Evolutionary conservation across 495 filamentous ascomycete species (phyloP).

Genomic region (Xylaria scruposa): DNA sequence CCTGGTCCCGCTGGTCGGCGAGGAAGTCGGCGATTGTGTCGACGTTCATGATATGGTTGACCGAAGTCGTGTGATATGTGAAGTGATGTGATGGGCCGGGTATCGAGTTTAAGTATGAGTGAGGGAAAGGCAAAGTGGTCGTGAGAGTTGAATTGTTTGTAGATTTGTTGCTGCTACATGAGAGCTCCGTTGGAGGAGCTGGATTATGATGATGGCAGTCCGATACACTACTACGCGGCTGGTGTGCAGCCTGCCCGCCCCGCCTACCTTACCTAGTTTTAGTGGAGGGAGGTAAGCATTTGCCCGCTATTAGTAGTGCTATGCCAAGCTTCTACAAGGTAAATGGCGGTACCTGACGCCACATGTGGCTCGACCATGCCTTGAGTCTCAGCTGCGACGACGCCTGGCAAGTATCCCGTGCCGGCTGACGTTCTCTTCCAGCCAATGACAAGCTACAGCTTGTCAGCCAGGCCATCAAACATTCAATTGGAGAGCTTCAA

Average conservation of each 20-base stretch:
- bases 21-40: constrained; percentile 93
- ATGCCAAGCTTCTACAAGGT: neutral
- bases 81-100: neutral
- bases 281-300: neutral
- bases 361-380: too few relatives aligned
- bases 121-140: neutral
- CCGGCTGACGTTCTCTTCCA: constrained; percentile 9
- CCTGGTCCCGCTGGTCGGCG: constrained; percentile 80
- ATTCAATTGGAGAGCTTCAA: constrained; percentile 32
- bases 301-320: neutral
- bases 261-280: neutral
- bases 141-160: neutral
- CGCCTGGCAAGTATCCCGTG: too few relatives aligned
- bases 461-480: constrained; percentile 26
- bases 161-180: constrained; percentile 27
- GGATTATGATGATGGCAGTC: constrained; percentile 8
- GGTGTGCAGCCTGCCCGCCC: constrained; percentile 43
- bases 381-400: too few relatives aligned
- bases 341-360: too few relatives aligned
- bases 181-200: constrained; percentile 25
- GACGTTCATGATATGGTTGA: constrained; percentile 65
- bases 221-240: constrained; percentile 38
- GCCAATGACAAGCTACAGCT: constrained; percentile 36
- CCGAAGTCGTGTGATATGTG: constrained; percentile 3
- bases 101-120: neutral